Conservation (phyloP, 2,329 filamentous ascomycete genomes). For the Penicillium thymicola region DNA sequence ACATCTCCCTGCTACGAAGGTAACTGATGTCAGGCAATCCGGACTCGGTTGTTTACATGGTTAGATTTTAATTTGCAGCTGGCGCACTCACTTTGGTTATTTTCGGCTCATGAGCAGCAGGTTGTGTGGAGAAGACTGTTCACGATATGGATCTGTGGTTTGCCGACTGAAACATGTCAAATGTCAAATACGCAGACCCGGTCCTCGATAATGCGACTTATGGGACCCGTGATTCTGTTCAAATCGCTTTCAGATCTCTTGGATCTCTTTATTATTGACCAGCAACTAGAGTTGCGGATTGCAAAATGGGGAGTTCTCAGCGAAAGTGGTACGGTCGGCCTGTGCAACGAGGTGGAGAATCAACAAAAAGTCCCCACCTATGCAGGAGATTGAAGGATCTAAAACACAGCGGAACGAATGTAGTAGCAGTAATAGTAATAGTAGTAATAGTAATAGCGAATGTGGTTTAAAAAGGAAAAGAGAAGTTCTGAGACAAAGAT, state of each 20-base stretch:
- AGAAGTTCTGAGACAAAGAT: conserved; percentile 2
- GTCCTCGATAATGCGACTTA: neutral
- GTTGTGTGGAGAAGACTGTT: neutral
- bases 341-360: conserved; percentile 26
- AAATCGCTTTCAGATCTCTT: neutral
- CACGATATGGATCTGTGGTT: neutral
- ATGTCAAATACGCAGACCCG: conserved; percentile 7
- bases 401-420: neutral
- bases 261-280: neutral
- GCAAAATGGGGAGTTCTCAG: neutral
- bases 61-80: neutral
- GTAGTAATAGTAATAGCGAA: neutral
- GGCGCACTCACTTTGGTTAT: conserved; percentile 11
- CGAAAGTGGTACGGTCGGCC: conserved; percentile 17
- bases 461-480: neutral
- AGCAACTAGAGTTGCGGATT: neutral
- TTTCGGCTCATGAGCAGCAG: conserved; percentile 8
- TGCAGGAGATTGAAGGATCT: neutral
- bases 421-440: neutral
- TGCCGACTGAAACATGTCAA: conserved; percentile 12
- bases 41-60: neutral
- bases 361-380: conserved; percentile 22
- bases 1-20: conserved; percentile 36
- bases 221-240: neutral
- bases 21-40: neutral